A percentile compares a stretch with the other conserved stretches of the same genome.
These are phyloP conservation scores for Myrica gale DNA, from an alignment of 306 rosid species.

Conservation along the genomic window DNA sequence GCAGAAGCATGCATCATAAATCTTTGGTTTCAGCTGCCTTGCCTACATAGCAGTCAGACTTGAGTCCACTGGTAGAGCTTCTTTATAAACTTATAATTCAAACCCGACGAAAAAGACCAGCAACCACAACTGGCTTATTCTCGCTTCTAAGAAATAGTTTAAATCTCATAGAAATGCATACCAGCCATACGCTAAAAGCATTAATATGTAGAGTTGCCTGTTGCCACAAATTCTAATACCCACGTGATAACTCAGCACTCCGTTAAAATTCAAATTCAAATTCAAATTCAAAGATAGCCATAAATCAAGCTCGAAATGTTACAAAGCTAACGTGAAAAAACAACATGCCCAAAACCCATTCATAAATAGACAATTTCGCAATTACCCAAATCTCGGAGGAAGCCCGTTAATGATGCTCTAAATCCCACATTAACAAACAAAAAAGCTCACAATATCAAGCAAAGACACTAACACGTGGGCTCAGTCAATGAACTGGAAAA, in stretches of 20 bases:
- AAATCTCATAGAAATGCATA: constrained; percentile 20
- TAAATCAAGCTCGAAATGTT: constrained; percentile 21
- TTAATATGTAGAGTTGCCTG: neutral
- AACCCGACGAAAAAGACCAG: neutral
- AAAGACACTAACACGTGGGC: neutral
- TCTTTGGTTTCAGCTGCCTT: neutral
- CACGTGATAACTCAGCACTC: neutral
- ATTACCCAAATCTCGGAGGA: constrained; percentile 24
- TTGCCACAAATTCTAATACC: neutral
- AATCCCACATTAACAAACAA: constrained; percentile 1
- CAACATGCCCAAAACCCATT: constrained; percentile 4
- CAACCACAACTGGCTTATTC: neutral
- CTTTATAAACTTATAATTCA: neutral
- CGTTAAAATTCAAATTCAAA: neutral
- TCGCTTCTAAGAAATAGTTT: constrained; percentile 1
- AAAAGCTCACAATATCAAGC: neutral
- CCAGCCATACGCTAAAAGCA: constrained; percentile 21
- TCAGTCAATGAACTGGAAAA: neutral
- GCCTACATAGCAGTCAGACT: neutral
- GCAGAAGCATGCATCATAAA: neutral
- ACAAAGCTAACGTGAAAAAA: constrained; percentile 12
- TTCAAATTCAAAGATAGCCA: constrained; percentile 5
- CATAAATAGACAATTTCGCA: constrained; percentile 24
- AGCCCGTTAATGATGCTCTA: constrained; percentile 18
- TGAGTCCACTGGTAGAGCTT: neutral